Percentiles rank a stretch among this genome's conserved stretches.
Evolutionary conservation across 2,329 filamentous ascomycete genomes (phyloP).

Genomic region (Chlorencoelia australis): DNA sequence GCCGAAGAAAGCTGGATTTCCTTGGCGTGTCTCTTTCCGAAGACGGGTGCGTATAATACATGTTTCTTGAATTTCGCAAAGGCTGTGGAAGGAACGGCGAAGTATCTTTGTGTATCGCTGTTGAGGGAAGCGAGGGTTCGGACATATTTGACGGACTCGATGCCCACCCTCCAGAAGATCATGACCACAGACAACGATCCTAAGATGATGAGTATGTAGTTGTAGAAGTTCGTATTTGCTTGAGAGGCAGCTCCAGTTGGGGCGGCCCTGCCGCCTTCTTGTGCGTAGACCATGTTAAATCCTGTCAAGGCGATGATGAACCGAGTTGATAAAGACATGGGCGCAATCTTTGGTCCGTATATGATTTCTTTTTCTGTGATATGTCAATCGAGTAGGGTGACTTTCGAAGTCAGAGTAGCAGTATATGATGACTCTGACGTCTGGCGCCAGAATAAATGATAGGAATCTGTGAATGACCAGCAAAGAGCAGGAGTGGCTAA

Average conservation of each 20-base stretch:
- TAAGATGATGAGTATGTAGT: constrained; percentile 54
- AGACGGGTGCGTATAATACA: constrained; percentile 60
- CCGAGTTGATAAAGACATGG: constrained; percentile 16
- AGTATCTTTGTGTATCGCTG: constrained; percentile 74
- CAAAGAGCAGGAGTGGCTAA: constrained; percentile 1
- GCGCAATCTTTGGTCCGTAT: too few species aligned
- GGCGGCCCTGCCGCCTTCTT: too few species aligned
- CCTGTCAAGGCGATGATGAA: constrained; percentile 14
- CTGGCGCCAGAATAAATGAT: constrained; percentile 3
- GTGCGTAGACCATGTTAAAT: too few species aligned
- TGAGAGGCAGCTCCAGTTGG: constrained; percentile 16
- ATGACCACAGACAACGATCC: constrained; percentile 52
- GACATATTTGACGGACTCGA: constrained; percentile 55
- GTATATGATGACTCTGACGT: too few species aligned
- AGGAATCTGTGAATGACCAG: constrained; percentile 10
- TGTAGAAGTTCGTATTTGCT: constrained; percentile 43
- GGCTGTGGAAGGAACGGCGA: constrained; percentile 45
- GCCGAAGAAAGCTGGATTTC: constrained; percentile 60
- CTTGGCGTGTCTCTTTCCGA: constrained; percentile 65
- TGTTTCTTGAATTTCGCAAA: constrained; percentile 57
- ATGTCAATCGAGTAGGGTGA: too few species aligned
- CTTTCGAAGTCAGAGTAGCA: too few species aligned
- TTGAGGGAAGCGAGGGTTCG: constrained; percentile 66
- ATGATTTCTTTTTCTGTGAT: too few species aligned
- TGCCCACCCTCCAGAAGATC: constrained; percentile 55